Conservation (phyloP, 1,284 basidiomycete genomes). For the Phaffia rhodozyma region DNA sequence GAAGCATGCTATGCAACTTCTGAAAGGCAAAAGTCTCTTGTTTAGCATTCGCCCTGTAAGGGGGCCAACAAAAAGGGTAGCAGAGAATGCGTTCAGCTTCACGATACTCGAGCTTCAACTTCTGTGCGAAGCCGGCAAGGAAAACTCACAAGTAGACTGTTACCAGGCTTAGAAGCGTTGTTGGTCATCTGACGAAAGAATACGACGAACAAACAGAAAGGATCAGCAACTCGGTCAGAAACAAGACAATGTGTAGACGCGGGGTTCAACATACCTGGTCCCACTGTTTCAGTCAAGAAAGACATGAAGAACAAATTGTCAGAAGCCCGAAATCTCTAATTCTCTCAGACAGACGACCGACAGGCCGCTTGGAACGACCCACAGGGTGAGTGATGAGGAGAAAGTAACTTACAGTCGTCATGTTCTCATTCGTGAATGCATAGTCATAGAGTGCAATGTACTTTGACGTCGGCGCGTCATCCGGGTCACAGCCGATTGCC, state of each 20-base stretch:
- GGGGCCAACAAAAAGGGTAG: background rate
- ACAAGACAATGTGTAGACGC: too few relatives aligned
- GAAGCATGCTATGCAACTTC: conserved; percentile 29
- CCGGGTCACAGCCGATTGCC: conserved; percentile 73
- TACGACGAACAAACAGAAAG: background rate
- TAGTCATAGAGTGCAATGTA: background rate
- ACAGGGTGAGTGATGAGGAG: background rate
- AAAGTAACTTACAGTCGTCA: background rate
- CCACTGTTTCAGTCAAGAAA: too few relatives aligned
- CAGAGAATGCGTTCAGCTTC: background rate
- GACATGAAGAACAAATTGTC: too few relatives aligned
- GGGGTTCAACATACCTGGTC: too few relatives aligned
- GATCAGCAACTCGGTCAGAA: background rate
- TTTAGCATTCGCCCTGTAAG: background rate
- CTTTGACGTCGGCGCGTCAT: conserved; percentile 53
- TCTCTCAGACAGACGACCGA: too few relatives aligned
- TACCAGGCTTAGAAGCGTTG: background rate
- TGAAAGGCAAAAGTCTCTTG: background rate
- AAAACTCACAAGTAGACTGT: conserved; percentile 1
- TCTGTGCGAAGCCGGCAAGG: too few relatives aligned
- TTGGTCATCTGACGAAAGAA: conserved; percentile 2
- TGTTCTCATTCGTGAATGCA: background rate
- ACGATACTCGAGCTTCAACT: too few relatives aligned
- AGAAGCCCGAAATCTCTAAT: too few relatives aligned
- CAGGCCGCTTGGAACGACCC: too few relatives aligned